phyloP scores from a whole-genome alignment of 805 yeast genomes.

The Metschnikowia dekortorum region DNA sequence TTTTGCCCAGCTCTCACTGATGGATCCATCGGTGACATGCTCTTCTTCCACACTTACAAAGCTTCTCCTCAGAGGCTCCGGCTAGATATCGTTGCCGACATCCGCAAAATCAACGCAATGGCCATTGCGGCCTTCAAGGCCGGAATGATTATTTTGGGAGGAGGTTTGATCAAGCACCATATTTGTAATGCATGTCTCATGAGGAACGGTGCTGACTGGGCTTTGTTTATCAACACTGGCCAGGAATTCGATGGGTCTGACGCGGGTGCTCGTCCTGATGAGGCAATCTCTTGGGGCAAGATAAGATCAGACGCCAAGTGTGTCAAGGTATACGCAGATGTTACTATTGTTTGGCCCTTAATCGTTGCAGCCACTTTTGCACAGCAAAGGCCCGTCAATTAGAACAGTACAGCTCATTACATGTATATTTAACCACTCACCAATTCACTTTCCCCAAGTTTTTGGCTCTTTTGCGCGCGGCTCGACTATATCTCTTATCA shows the following conservation, averaged over 20 bases:
- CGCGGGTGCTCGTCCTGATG: conserved; percentile 99
- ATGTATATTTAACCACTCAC: too few species aligned
- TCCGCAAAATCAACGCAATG: conserved; percentile 84
- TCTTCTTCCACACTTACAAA: conserved; percentile 96
- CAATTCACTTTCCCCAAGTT: too few species aligned
- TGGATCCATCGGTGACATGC: conserved; percentile 98
- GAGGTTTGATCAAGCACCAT: conserved; percentile 95
- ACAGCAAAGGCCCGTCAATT: conserved; percentile 18
- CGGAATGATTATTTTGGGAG: conserved; percentile 95
- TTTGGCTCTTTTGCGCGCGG: too few species aligned
- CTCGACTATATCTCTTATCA: not conserved
- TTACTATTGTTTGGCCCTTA: conserved; percentile 88
- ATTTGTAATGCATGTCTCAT: conserved; percentile 96
- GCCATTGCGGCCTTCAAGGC: conserved; percentile 93
- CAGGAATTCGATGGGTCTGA: conserved; percentile 99
- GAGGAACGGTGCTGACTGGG: conserved; percentile 99
- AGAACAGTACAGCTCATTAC: not conserved
- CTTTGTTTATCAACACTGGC: conserved; percentile 95
- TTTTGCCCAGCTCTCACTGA: conserved; percentile 98
- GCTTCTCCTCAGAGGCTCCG: conserved; percentile 86
- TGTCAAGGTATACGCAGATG: conserved; percentile 94
- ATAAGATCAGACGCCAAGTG: conserved; percentile 90
- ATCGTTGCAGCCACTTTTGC: conserved; percentile 98
- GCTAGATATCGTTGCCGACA: conserved; percentile 91
- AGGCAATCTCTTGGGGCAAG: conserved; percentile 98